Conservation (phyloP, 202 grass and related monocot species). For the Setaria italica region DNA sequence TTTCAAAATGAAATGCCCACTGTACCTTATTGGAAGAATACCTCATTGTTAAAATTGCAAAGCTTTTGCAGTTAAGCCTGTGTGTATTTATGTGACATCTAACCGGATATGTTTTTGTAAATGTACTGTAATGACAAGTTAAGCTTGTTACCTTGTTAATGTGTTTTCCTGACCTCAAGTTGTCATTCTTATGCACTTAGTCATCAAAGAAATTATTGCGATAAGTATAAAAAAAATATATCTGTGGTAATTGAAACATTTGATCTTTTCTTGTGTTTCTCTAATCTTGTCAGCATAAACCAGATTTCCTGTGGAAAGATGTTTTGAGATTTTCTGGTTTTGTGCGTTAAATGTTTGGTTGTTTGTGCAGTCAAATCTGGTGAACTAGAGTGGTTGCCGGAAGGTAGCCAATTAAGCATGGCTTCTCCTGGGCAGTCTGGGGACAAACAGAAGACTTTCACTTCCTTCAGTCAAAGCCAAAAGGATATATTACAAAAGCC, state of each 20-base stretch:
- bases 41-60: neutral
- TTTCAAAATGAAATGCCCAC: conserved; percentile 24
- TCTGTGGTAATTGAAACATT: conserved; percentile 1
- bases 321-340: conserved; percentile 12
- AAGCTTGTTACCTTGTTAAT: neutral
- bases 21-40: conserved; percentile 14
- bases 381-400: conserved; percentile 89
- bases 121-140: neutral
- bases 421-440: conserved; percentile 54
- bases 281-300: neutral
- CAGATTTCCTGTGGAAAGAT: conserved; percentile 17
- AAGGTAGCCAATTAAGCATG: conserved; percentile 85
- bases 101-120: neutral
- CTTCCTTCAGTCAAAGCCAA: conserved; percentile 81
- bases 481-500: conserved; percentile 54
- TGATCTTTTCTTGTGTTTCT: conserved; percentile 20
- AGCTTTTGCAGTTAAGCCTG: neutral
- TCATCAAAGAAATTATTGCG: conserved; percentile 9
- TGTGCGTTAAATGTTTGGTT: conserved; percentile 38
- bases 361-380: conserved; percentile 76
- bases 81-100: neutral
- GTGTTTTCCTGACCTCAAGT: neutral
- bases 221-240: neutral
- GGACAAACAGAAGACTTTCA: conserved; percentile 73
- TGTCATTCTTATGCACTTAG: neutral